Evolutionary conservation across 1,284 basidiomycete species (phyloP).

Genomic region (Butyriboletus appendiculatus): DNA sequence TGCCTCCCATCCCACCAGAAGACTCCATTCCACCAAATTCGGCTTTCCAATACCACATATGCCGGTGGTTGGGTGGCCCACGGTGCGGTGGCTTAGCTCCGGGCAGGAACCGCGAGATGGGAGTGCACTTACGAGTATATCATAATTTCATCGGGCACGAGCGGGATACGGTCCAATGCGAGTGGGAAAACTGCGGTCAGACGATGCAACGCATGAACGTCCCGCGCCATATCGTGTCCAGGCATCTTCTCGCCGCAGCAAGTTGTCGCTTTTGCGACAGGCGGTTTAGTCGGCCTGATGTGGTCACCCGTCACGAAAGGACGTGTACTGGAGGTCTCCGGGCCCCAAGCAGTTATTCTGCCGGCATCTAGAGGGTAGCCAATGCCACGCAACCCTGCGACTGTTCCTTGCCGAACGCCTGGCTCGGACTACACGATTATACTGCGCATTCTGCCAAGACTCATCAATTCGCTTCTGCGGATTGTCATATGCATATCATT

Average conservation of each 20-base stretch:
- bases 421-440: neutral
- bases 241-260: slow-evolving; percentile 28
- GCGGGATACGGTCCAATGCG: slow-evolving; percentile 23
- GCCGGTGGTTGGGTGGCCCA: slow-evolving; percentile 25
- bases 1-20: slow-evolving; percentile 18
- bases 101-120: slow-evolving; percentile 32
- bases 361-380: slow-evolving; percentile 3
- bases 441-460: slow-evolving; percentile 1
- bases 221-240: slow-evolving; percentile 30
- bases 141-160: slow-evolving; percentile 30
- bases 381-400: neutral
- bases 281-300: slow-evolving; percentile 30
- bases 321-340: slow-evolving; percentile 10
- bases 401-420: neutral
- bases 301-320: slow-evolving; percentile 29
- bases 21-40: neutral
- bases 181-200: slow-evolving; percentile 26
- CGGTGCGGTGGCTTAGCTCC: slow-evolving; percentile 25
- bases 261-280: slow-evolving; percentile 25
- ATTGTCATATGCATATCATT: slow-evolving; percentile 10
- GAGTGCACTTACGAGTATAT: slow-evolving; percentile 22
- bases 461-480: slow-evolving; percentile 7
- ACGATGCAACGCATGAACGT: slow-evolving; percentile 31
- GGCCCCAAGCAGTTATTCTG: neutral
- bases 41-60: slow-evolving; percentile 14